A percentile compares a stretch with the other conserved stretches of the same genome.
These are phyloP conservation scores for Ganoderma lingzhi DNA, from an alignment of 1,284 basidiomycete species.

Conservation along the genomic window DNA sequence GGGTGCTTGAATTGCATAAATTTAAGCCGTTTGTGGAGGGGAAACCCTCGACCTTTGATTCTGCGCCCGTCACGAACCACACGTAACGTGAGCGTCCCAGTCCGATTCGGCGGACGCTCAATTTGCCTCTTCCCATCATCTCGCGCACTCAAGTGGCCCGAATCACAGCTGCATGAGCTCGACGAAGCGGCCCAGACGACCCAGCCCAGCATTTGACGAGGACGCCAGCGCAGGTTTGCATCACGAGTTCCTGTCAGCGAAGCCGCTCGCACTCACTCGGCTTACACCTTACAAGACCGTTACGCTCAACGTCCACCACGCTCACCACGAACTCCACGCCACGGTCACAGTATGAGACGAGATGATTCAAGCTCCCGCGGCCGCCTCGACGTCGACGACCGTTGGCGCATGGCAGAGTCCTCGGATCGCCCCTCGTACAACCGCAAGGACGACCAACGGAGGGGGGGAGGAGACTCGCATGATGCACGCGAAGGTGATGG, in stretches of 20 bases:
- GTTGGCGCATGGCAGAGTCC: slow-evolving; percentile 56
- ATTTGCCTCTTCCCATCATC: slow-evolving; percentile 38
- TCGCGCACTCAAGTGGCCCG: slow-evolving; percentile 19
- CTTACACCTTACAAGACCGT: slow-evolving; percentile 56
- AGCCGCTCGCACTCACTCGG: slow-evolving; percentile 42
- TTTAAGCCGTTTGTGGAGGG: slow-evolving; percentile 28
- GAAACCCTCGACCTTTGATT: slow-evolving; percentile 39
- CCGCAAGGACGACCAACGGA: slow-evolving; percentile 52
- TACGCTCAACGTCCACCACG: slow-evolving; percentile 50
- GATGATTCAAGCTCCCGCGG: slow-evolving; percentile 58
- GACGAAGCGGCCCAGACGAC: slow-evolving; percentile 32
- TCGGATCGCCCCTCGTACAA: slow-evolving; percentile 60
- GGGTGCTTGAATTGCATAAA: slow-evolving; percentile 21
- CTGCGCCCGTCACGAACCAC: slow-evolving; percentile 38
- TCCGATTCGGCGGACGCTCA: slow-evolving; percentile 26
- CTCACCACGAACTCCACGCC: slow-evolving; percentile 41
- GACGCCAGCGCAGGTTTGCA: slow-evolving; percentile 48
- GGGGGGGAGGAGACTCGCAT: slow-evolving; percentile 29
- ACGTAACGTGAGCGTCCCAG: slow-evolving; percentile 42
- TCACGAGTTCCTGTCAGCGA: slow-evolving; percentile 55
- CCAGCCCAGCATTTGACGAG: slow-evolving; percentile 53
- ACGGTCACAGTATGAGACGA: slow-evolving; percentile 52
- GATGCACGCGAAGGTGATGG: slow-evolving; percentile 30
- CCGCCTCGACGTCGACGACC: slow-evolving; percentile 56
- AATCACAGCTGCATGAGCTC: slow-evolving; percentile 23